Evolutionary conservation across 495 filamentous ascomycete genomes (phyloP).

Genomic region (Tuber aestivum): DNA sequence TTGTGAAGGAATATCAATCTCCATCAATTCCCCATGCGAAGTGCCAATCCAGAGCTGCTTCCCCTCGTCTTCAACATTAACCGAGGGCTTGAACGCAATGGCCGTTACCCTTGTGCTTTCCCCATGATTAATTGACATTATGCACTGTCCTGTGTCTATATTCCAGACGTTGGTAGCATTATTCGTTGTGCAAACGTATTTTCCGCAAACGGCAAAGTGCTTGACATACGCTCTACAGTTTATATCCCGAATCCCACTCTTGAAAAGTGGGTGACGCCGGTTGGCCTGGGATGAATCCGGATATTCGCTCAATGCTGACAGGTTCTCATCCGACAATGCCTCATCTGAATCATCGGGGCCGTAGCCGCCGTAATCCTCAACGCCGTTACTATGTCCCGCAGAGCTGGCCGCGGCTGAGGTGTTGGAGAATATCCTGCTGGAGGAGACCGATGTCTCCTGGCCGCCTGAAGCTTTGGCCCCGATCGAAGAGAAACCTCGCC

Average conservation of each 20-base stretch:
- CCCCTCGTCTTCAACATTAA: slow-evolving; percentile 70
- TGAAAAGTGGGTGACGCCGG: slow-evolving; percentile 69
- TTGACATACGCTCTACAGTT: slow-evolving; percentile 76
- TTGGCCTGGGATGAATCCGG: slow-evolving; percentile 83
- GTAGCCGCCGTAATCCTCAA: slow-evolving; percentile 39
- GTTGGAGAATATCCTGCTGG: slow-evolving; percentile 10
- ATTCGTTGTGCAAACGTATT: slow-evolving; percentile 78
- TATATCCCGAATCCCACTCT: slow-evolving; percentile 65
- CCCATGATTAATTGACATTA: slow-evolving; percentile 72
- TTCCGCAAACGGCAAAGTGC: slow-evolving; percentile 78
- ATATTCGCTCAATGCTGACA: slow-evolving; percentile 53
- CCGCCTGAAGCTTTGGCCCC: slow-evolving; percentile 16
- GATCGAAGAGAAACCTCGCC: slow-evolving; percentile 17
- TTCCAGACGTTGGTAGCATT: slow-evolving; percentile 83
- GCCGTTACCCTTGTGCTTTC: slow-evolving; percentile 74
- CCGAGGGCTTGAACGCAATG: slow-evolving; percentile 75
- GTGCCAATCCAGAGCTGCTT: slow-evolving; percentile 84
- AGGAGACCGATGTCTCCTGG: slow-evolving; percentile 15
- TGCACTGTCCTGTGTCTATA: slow-evolving; percentile 66
- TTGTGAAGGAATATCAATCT: slow-evolving; percentile 71
- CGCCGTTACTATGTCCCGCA: slow-evolving; percentile 45
- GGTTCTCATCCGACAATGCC: slow-evolving; percentile 23
- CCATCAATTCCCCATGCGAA: slow-evolving; percentile 76
- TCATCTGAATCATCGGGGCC: slow-evolving; percentile 44
- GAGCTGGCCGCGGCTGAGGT: slow-evolving; percentile 43